These are phyloP conservation scores for Xerocomus spinulosus DNA, from an alignment of 768 basidiomycete species.

Conservation along the genomic window DNA sequence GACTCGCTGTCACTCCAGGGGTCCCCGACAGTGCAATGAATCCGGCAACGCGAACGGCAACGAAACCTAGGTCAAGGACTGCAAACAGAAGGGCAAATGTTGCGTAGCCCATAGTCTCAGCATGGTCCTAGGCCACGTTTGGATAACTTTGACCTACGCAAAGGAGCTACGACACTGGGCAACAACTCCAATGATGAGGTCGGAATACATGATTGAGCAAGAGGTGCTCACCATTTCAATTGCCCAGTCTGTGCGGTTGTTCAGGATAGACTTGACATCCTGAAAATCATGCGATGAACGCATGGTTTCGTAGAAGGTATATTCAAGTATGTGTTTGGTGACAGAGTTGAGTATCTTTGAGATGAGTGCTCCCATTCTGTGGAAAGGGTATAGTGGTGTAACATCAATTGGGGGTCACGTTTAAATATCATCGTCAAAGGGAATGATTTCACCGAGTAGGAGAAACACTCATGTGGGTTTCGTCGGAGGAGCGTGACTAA, in stretches of 20 bases:
- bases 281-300: constrained; percentile 16
- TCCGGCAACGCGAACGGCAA: constrained; percentile 15
- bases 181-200: background rate
- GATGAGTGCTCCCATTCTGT: too few relatives aligned
- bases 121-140: constrained; percentile 6
- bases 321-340: background rate
- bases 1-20: constrained; percentile 6
- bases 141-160: constrained; percentile 2
- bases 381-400: too few relatives aligned
- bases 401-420: too few relatives aligned
- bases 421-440: too few relatives aligned
- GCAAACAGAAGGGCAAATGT: constrained; percentile 15
- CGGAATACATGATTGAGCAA: background rate
- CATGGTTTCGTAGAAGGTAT: constrained; percentile 19
- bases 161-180: constrained; percentile 1
- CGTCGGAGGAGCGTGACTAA: too few relatives aligned
- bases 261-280: constrained; percentile 15
- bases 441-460: too few relatives aligned
- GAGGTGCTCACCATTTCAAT: constrained; percentile 17
- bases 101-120: constrained; percentile 8
- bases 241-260: constrained; percentile 15
- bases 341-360: background rate
- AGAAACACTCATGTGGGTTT: too few relatives aligned
- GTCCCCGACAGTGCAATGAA: constrained; percentile 11
- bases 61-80: constrained; percentile 17